Percentiles rank a stretch among this genome's conserved stretches.
phyloP scores from a whole-genome alignment of 2,329 filamentous ascomycete genomes.

The Orbilia blumenaviensis region DNA sequence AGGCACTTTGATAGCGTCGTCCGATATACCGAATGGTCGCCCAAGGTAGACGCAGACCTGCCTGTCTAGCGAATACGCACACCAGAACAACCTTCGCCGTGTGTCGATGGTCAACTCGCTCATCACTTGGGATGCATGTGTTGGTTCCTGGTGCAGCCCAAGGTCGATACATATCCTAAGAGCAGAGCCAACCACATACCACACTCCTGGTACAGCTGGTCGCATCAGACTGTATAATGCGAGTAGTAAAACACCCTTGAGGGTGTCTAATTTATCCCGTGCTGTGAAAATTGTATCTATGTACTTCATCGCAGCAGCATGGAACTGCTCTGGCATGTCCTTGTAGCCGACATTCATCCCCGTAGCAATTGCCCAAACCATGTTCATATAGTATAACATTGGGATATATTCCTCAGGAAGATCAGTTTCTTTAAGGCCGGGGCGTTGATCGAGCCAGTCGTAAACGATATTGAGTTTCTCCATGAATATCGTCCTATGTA shows the following conservation, averaged over 20 bases:
- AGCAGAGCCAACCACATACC: conserved; percentile 88
- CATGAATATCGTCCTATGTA: conserved; percentile 89
- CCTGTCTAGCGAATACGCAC: conserved; percentile 90
- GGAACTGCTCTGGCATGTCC: conserved; percentile 89
- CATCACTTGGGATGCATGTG: conserved; percentile 63
- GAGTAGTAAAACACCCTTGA: conserved; percentile 89
- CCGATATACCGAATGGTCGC: conserved; percentile 88
- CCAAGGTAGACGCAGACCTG: conserved; percentile 93
- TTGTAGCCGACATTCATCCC: conserved; percentile 70
- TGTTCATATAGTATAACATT: conserved; percentile 91
- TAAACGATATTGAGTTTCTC: conserved; percentile 84
- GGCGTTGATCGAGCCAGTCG: conserved; percentile 57
- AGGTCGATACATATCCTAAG: conserved; percentile 88
- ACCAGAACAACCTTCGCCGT: conserved; percentile 91
- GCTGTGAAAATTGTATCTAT: conserved; percentile 81
- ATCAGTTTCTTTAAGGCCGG: conserved; percentile 70
- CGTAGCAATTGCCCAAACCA: conserved; percentile 96
- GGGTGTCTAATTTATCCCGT: conserved; percentile 79
- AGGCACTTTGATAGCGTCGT: conserved; percentile 93
- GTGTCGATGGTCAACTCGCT: conserved; percentile 78
- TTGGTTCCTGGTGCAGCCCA: conserved; percentile 84
- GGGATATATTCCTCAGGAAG: conserved; percentile 63
- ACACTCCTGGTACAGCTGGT: conserved; percentile 90
- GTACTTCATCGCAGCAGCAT: conserved; percentile 91
- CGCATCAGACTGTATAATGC: conserved; percentile 90